These are phyloP conservation scores for Clausena lansium DNA, from an alignment of 345 rosid species.

Conservation along the genomic window DNA sequence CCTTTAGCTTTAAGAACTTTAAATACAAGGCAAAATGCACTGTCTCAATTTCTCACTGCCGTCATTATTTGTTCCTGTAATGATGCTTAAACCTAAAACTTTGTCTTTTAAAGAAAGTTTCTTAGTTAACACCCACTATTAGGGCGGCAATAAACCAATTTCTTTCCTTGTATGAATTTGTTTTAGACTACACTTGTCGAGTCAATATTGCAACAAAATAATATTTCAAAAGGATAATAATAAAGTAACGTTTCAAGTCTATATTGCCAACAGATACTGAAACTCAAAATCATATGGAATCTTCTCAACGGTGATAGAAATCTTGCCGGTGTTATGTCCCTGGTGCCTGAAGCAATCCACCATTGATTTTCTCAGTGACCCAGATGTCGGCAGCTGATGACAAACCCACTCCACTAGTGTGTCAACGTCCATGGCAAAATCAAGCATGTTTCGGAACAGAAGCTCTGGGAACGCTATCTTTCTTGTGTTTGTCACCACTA, in stretches of 20 bases:
- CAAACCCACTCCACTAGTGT: slow-evolving; percentile 84
- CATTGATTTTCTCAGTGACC: slow-evolving; percentile 79
- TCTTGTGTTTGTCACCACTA: slow-evolving; percentile 61
- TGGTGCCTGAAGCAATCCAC: slow-evolving; percentile 74
- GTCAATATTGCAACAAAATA: too few species aligned
- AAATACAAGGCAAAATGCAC: background rate
- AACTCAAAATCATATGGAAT: slow-evolving; percentile 82
- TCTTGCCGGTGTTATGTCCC: slow-evolving; percentile 41
- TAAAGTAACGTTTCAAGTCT: background rate
- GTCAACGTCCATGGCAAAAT: slow-evolving; percentile 56
- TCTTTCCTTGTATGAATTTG: too few species aligned
- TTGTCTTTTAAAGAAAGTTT: background rate
- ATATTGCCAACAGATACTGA: slow-evolving; percentile 76
- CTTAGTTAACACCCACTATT: too few species aligned
- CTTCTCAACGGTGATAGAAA: slow-evolving; percentile 57
- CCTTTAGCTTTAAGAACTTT: background rate
- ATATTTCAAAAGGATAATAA: too few species aligned
- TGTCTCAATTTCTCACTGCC: background rate
- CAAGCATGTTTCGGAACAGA: slow-evolving; percentile 49
- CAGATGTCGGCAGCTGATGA: slow-evolving; percentile 83
- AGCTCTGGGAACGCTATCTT: slow-evolving; percentile 79
- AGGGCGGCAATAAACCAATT: too few species aligned
- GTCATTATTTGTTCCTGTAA: background rate
- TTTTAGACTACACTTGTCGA: too few species aligned
- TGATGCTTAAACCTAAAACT: background rate